Percentiles rank a stretch among this genome's conserved stretches.
These are phyloP conservation scores for Gynostemma pentaphyllum DNA, from an alignment of 306 rosid genomes.

Conservation along the genomic window DNA sequence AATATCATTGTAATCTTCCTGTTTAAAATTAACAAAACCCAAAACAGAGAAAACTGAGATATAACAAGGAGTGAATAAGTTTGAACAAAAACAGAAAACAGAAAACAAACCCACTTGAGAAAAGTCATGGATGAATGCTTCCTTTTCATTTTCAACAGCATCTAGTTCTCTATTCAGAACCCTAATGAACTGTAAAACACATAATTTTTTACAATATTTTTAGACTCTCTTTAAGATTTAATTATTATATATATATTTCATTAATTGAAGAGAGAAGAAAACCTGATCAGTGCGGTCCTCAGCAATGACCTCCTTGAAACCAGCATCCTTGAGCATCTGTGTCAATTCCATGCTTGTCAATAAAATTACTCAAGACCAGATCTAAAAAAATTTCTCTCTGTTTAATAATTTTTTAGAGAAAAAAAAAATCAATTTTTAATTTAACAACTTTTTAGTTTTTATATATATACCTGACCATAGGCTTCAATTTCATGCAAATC, in stretches of 20 bases:
- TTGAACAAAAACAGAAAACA: background rate
- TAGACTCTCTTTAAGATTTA: background rate
- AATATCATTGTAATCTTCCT: slow-evolving; percentile 49
- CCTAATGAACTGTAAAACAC: slow-evolving; percentile 37
- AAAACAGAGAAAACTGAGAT: background rate
- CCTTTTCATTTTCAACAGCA: slow-evolving; percentile 55
- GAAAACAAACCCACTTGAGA: slow-evolving; percentile 36
- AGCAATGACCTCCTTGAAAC: slow-evolving; percentile 52
- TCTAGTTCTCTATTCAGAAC: slow-evolving; percentile 51
- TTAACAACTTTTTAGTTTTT: no score
- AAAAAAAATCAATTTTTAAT: no score
- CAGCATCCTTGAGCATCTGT: slow-evolving; percentile 84
- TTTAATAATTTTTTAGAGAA: background rate
- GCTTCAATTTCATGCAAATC: slow-evolving; percentile 50
- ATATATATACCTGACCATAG: slow-evolving; percentile 60
- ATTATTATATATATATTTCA: no score
- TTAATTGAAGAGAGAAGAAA: no score
- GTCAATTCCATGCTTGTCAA: no score
- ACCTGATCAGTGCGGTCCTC: slow-evolving; percentile 87
- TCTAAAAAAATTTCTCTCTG: background rate
- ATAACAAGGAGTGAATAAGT: background rate
- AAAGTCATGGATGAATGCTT: slow-evolving; percentile 47
- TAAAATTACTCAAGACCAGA: no score
- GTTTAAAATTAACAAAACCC: background rate
- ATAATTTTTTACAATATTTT: background rate